phyloP scores from a whole-genome alignment of 306 rosid species.

The Trifolium subterraneum region DNA sequence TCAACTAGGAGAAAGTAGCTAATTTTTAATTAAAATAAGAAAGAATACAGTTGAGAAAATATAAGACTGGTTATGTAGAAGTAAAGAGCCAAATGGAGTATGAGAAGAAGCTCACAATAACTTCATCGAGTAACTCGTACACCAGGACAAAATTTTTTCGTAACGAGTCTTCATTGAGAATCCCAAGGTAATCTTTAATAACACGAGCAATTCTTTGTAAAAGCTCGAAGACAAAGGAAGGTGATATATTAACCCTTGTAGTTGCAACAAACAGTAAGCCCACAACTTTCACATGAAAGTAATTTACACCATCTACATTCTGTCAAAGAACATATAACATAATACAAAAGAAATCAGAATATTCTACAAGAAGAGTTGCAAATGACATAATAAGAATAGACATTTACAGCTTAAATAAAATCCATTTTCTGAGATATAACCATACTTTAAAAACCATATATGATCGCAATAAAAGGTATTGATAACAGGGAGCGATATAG shows the following conservation, averaged over 20 bases:
- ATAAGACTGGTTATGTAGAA: conserved; percentile 34
- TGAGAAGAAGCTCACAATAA: conserved; percentile 65
- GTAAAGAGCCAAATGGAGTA: conserved; percentile 32
- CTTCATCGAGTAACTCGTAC: conserved; percentile 91
- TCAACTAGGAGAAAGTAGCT: conserved; percentile 29
- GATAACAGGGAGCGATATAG: conserved; percentile 23
- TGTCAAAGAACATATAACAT: conserved; percentile 36
- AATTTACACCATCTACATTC: conserved; percentile 89
- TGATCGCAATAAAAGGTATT: background rate
- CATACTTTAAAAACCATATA: conserved; percentile 19
- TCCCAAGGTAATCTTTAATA: conserved; percentile 85
- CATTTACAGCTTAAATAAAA: conserved; percentile 30
- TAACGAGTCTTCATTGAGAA: conserved; percentile 82
- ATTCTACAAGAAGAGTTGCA: conserved; percentile 15
- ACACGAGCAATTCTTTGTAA: conserved; percentile 88
- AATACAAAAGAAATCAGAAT: conserved; percentile 32
- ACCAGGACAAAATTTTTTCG: conserved; percentile 85
- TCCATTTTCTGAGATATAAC: conserved; percentile 11
- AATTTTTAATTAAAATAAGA: conserved; percentile 25
- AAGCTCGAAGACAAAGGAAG: conserved; percentile 85
- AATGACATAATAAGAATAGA: conserved; percentile 28
- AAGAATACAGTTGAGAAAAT: conserved; percentile 12
- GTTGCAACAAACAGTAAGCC: conserved; percentile 88
- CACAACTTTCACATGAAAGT: conserved; percentile 88
- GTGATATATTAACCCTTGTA: conserved; percentile 72